Evolutionary conservation across 768 basidiomycete genomes (phyloP).

Genomic region (Agrocybe chaxingu): DNA sequence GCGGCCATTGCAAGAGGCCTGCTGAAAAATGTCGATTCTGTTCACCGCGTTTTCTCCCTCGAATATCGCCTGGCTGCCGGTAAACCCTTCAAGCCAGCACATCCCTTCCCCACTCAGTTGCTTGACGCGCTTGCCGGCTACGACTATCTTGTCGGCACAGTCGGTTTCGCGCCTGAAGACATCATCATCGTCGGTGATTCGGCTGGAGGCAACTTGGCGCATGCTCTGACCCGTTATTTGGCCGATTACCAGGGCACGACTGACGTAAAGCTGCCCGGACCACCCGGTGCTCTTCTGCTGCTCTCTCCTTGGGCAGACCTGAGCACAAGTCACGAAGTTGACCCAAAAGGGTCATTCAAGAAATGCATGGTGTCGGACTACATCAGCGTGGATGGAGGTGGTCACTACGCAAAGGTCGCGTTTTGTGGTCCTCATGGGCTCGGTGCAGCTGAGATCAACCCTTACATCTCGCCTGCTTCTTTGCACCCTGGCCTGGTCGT

Average conservation of each 20-base stretch:
- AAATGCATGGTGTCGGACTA: constrained; percentile 34
- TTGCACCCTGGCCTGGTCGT: constrained; percentile 30
- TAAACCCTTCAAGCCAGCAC: constrained; percentile 34
- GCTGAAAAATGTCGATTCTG: constrained; percentile 38
- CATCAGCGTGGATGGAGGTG: constrained; percentile 22
- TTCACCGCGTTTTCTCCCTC: constrained; percentile 53
- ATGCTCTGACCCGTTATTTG: constrained; percentile 61
- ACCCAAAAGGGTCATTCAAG: constrained; percentile 34
- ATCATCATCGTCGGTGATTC: constrained; percentile 75
- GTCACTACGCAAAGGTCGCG: constrained; percentile 32
- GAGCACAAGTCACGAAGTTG: constrained; percentile 32
- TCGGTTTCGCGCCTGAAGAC: constrained; percentile 55
- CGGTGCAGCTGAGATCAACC: constrained; percentile 41
- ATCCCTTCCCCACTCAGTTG: constrained; percentile 74
- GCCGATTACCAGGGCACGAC: constrained; percentile 39
- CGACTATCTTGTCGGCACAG: constrained; percentile 55
- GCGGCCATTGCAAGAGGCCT: constrained; percentile 43
- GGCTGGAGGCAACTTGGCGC: constrained; percentile 72
- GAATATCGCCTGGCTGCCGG: constrained; percentile 70
- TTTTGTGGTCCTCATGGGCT: constrained; percentile 48
- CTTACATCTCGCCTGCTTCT: constrained; percentile 61
- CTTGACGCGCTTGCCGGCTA: constrained; percentile 76
- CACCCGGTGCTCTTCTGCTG: constrained; percentile 47
- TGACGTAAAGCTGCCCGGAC: constrained; percentile 33
- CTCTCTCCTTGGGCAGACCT: constrained; percentile 60